A percentile compares a stretch with the other conserved stretches of the same genome.
phyloP scores from a whole-genome alignment of 257 asterid genomes.

The Lantana camara region DNA sequence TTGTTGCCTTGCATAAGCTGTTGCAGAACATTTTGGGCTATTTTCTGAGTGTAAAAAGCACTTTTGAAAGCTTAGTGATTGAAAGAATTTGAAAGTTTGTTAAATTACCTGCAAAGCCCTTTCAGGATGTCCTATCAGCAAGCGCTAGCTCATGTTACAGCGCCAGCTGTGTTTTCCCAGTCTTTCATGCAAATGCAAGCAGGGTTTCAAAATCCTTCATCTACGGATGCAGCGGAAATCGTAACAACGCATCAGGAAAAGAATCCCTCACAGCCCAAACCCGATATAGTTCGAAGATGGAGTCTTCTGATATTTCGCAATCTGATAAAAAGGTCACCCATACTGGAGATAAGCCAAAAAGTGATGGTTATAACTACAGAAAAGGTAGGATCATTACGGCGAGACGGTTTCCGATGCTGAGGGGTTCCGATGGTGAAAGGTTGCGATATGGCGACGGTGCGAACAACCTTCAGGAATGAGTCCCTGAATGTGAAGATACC shows the following conservation, averaged over 20 bases:
- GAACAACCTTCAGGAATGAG: too few species aligned
- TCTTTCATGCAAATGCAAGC: conserved; percentile 69
- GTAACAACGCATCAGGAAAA: conserved; percentile 12
- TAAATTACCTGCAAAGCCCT: conserved; percentile 60
- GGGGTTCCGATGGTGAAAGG: too few species aligned
- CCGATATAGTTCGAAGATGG: conserved; percentile 38
- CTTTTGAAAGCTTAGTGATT: too few species aligned
- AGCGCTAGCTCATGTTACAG: conserved; percentile 93
- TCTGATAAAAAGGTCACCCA: conserved; percentile 39
- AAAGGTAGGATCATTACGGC: too few species aligned
- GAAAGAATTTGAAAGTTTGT: background rate
- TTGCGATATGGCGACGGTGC: too few species aligned
- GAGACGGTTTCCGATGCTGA: too few species aligned
- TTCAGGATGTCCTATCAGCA: conserved; percentile 99
- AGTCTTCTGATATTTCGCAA: conserved; percentile 43
- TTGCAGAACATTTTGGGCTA: too few species aligned
- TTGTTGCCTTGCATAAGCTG: too few species aligned
- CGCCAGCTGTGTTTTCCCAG: conserved; percentile 83
- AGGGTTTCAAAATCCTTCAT: conserved; percentile 47
- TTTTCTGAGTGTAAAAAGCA: too few species aligned
- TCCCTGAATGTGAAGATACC: too few species aligned
- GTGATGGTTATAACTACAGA: conserved; percentile 98
- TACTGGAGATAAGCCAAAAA: conserved; percentile 58
- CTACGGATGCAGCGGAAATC: conserved; percentile 27
- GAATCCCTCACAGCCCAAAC: conserved; percentile 29